Evolutionary conservation across 2,329 filamentous ascomycete genomes (phyloP).

Genomic region (Didymella arachidicola): DNA sequence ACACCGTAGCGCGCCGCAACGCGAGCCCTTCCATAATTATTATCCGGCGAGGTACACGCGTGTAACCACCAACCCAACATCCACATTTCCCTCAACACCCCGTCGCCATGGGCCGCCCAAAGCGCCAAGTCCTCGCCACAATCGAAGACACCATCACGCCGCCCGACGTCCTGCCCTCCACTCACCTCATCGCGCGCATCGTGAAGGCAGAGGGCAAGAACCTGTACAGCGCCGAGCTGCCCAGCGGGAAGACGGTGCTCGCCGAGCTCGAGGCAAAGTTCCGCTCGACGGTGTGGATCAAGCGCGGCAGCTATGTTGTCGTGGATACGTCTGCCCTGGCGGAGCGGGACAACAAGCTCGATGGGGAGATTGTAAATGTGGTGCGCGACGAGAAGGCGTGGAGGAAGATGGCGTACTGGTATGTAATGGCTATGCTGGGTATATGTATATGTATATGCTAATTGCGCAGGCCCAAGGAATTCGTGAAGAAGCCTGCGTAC

Average conservation of each 20-base stretch:
- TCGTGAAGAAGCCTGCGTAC: conserved; percentile 68
- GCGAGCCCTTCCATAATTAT: conserved; percentile 21
- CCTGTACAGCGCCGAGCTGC: conserved; percentile 79
- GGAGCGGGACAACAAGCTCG: conserved; percentile 76
- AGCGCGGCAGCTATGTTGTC: conserved; percentile 84
- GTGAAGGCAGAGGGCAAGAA: conserved; percentile 87
- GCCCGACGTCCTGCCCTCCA: conserved; percentile 61
- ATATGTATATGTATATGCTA: conserved; percentile 17
- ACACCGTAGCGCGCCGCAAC: conserved; percentile 2
- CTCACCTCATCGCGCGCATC: conserved; percentile 75
- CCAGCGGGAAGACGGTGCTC: conserved; percentile 68
- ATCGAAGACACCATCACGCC: conserved; percentile 73
- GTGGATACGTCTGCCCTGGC: conserved; percentile 74
- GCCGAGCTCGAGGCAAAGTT: conserved; percentile 86
- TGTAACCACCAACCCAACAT: not conserved
- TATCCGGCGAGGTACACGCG: conserved; percentile 8
- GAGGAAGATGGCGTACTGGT: conserved; percentile 89
- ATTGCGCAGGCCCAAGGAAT: conserved; percentile 72
- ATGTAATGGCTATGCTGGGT: conserved; percentile 18
- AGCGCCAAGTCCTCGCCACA: conserved; percentile 78
- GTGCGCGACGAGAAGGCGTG: conserved; percentile 90
- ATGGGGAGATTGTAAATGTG: conserved; percentile 90
- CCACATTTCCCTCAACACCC: not conserved
- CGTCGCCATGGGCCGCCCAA: conserved; percentile 71
- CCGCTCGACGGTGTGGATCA: conserved; percentile 92